Base-by-base conservation (phyloP, 2,329 filamentous ascomycete genomes). In the Colletotrichum destructivum region DNA sequence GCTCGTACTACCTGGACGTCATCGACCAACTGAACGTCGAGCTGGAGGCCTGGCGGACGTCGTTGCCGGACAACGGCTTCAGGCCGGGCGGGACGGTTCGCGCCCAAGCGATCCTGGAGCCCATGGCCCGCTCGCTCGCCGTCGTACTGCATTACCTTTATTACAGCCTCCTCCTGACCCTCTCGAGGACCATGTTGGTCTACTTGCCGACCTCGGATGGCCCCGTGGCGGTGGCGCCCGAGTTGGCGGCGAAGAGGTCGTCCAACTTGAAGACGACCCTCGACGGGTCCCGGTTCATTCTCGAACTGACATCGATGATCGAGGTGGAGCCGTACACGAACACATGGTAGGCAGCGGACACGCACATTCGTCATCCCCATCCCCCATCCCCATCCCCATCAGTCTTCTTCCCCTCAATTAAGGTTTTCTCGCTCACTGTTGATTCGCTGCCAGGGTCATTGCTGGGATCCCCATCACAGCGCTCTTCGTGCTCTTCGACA, bases 401-500 rank as follows among this genome's bases (percentile, higher is more conserved):
- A n/a, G n/a, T n/a, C n/a, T 7, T 2, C 11, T 15, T 21, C 6
- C n/a, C 21, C 18, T n/a, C 6, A 9, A 12, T 4, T 21, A n/a
- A 47, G 23, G 8, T 18, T 38, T 31, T 13, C 54, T 26, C 15
- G 21, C 49, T 54, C 6, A 21, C 0, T 5, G 18, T 51, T 7
- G 3, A 26, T 4, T 1, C 8, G 3, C 18, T 26, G 12, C n/a
- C 15, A 81, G 79, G 75, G 71, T 83, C 16, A 70, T 82, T 2
- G 81, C 77, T 1, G 78, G 79, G 15, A 77, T 83, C 2, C 83
- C 83, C 0, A 68, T 84, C 9, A 77, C 79, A 0, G 81, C 81
- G 0, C 74, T 84, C 0, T 83, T 85, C 38, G 80, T 84, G 11
- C 74, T 85, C 1, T 85, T 85, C 59, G 83, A 85, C 63, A 77